phyloP scores from a whole-genome alignment of 371 early-diverging fungal genomes.

The Entomophthora muscae region DNA sequence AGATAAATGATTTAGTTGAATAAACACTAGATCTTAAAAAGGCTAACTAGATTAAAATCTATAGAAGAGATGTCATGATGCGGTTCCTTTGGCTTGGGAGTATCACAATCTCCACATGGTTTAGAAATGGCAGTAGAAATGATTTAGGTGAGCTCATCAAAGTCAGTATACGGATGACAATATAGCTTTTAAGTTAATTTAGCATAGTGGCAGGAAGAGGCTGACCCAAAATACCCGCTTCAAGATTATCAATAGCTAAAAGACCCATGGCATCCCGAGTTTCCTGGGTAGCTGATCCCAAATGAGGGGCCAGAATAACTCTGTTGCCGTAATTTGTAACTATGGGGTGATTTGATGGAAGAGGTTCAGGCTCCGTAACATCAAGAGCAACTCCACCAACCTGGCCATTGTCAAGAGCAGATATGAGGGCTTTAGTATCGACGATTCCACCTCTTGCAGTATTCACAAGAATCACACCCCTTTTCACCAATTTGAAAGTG shows the following conservation, averaged over 20 bases:
- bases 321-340: conserved; percentile 41
- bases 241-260: conserved; percentile 37
- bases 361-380: conserved; percentile 76
- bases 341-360: conserved; percentile 31
- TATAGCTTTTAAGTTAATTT: not conserved
- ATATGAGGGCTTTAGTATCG: conserved; percentile 48
- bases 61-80: too few species aligned
- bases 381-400: conserved; percentile 64
- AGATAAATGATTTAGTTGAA: too few species aligned
- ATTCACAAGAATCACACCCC: conserved; percentile 51
- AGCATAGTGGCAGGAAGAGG: not conserved
- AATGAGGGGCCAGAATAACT: conserved; percentile 28
- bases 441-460: conserved; percentile 66
- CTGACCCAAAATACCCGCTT: conserved; percentile 22
- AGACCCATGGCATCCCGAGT: conserved; percentile 65
- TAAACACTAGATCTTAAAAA: too few species aligned
- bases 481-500: conserved; percentile 51
- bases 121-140: too few species aligned
- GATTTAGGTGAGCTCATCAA: too few species aligned
- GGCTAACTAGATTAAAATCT: too few species aligned
- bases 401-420: conserved; percentile 38
- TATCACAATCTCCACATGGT: too few species aligned
- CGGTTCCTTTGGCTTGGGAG: too few species aligned
- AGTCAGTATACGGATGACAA: too few species aligned
- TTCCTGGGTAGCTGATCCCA: conserved; percentile 63